Evolutionary conservation across 768 basidiomycete genomes (phyloP).

Genomic region (Boletus insuetus): DNA sequence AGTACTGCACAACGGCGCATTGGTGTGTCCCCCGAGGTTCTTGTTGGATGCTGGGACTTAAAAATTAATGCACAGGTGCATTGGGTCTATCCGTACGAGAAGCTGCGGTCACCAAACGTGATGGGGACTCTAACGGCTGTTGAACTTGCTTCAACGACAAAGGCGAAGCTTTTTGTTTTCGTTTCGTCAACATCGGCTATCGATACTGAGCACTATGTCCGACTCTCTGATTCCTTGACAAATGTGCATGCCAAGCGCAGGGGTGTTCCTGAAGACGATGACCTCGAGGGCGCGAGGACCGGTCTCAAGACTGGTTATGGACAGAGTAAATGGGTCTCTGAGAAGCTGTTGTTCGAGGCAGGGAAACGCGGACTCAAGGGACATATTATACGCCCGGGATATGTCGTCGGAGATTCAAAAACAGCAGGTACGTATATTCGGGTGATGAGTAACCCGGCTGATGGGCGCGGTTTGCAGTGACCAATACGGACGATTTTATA

Average conservation of each 20-base stretch:
- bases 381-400: conserved; percentile 89
- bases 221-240: conserved; percentile 71
- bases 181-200: conserved; percentile 95
- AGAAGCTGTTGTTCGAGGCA: conserved; percentile 91
- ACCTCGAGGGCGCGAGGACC: conserved; percentile 78
- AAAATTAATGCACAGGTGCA: conserved; percentile 66
- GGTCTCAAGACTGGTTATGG: conserved; percentile 90
- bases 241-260: conserved; percentile 39
- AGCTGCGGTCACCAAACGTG: conserved; percentile 90
- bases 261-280: conserved; percentile 85
- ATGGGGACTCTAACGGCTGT: conserved; percentile 82
- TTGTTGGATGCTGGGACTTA: not conserved
- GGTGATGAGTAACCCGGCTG: conserved; percentile 1
- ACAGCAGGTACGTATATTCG: conserved; percentile 64
- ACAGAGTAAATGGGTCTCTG: conserved; percentile 98
- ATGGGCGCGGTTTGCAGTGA: conserved; percentile 50
- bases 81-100: conserved; percentile 98
- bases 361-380: conserved; percentile 81
- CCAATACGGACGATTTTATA: conserved; percentile 98
- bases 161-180: conserved; percentile 81
- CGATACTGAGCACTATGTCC: conserved; percentile 88
- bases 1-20: conserved; percentile 93
- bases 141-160: conserved; percentile 69
- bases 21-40: conserved; percentile 54
- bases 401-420: conserved; percentile 89